Evolutionary conservation across 2,329 filamentous ascomycete species (phyloP).

Genomic region (Cercospora sp.): DNA sequence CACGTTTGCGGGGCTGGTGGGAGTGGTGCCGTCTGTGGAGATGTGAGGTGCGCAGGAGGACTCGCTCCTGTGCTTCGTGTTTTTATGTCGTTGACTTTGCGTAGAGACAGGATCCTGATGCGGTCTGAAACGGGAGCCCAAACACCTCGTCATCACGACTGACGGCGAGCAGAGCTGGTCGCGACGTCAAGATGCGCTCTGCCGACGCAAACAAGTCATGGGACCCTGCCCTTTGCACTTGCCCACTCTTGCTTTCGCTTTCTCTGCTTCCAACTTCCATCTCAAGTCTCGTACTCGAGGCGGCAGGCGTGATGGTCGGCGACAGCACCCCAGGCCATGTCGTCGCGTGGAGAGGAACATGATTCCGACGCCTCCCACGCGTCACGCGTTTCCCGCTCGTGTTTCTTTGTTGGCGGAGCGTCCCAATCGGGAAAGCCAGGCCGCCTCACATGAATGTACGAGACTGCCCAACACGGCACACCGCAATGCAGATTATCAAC

Average conservation of each 20-base stretch:
- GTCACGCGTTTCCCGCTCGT: neutral
- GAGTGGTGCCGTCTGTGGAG: neutral
- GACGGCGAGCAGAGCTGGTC: neutral
- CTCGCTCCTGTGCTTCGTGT: neutral
- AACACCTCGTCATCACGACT: constrained; percentile 1
- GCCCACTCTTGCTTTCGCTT: neutral
- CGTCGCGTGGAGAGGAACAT: neutral
- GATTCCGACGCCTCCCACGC: neutral
- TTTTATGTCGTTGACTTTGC: neutral
- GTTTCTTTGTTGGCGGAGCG: neutral
- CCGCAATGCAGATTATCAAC: constrained; percentile 3
- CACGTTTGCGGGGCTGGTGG: neutral
- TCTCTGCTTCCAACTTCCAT: neutral
- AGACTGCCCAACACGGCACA: neutral
- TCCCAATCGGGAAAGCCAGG: neutral
- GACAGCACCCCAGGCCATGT: neutral
- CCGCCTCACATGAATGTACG: neutral
- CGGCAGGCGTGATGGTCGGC: neutral
- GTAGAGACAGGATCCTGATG: neutral
- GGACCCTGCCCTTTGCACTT: neutral
- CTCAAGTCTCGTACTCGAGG: neutral
- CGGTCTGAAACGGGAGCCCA: constrained; percentile 7
- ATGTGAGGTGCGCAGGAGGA: neutral
- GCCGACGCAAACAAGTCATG: constrained; percentile 5
- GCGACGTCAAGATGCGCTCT: neutral